These are phyloP conservation scores for Halophytophthora batemanensis DNA, from an alignment of 352 stramenopile species.

Conservation along the genomic window DNA sequence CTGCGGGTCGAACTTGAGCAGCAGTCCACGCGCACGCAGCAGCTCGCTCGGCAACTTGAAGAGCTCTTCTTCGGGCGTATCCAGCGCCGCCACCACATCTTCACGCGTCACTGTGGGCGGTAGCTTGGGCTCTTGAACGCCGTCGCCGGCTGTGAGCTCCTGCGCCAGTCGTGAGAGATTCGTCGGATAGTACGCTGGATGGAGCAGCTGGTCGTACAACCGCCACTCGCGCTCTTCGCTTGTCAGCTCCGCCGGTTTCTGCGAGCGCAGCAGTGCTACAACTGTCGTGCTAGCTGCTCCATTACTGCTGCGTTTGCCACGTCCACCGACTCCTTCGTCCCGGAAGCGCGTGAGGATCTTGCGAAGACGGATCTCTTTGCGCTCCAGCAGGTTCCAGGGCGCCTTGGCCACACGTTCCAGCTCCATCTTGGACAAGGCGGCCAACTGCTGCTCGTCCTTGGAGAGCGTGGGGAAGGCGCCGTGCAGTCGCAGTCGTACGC, in stretches of 20 bases:
- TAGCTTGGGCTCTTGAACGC: slow-evolving; percentile 20
- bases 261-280: slow-evolving; percentile 44
- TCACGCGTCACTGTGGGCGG: slow-evolving; percentile 48
- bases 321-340: slow-evolving; percentile 32
- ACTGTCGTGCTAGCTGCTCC: slow-evolving; percentile 22
- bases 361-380: slow-evolving; percentile 69
- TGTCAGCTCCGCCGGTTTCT: slow-evolving; percentile 50
- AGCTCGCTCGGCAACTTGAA: slow-evolving; percentile 61
- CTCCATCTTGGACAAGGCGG: slow-evolving; percentile 56
- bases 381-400: slow-evolving; percentile 68
- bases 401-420: slow-evolving; percentile 68
- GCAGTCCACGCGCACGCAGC: slow-evolving; percentile 50
- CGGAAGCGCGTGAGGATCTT: slow-evolving; percentile 72
- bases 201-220: slow-evolving; percentile 63
- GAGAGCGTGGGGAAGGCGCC: slow-evolving; percentile 44
- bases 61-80: slow-evolving; percentile 70
- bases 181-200: slow-evolving; percentile 64
- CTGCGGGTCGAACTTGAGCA: slow-evolving; percentile 67
- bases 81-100: slow-evolving; percentile 53
- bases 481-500: slow-evolving; percentile 38
- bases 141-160: slow-evolving; percentile 5
- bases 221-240: slow-evolving; percentile 70
- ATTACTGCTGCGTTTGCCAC: slow-evolving; percentile 10
- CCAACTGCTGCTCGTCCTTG: slow-evolving; percentile 66
- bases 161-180: slow-evolving; percentile 44